phyloP scores from a whole-genome alignment of 2,329 filamentous ascomycete genomes.

The Paraphoma chrysanthemicola region DNA sequence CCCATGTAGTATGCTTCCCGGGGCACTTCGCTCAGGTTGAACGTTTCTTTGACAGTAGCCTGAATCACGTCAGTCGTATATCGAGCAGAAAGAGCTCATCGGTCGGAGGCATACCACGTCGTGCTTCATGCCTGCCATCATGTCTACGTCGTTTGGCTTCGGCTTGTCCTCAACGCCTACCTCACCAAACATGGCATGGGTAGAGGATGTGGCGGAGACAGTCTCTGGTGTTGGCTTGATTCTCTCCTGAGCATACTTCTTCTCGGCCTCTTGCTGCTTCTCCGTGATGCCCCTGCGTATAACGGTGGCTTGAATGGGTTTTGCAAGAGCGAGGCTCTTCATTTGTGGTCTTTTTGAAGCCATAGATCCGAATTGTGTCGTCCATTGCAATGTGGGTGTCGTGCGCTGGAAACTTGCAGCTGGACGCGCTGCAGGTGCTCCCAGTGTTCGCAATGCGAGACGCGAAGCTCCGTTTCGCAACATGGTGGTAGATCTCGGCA shows the following conservation, averaged over 20 bases:
- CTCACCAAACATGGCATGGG: conserved; percentile 51
- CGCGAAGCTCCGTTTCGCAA: conserved; percentile 54
- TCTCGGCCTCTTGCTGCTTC: conserved; percentile 64
- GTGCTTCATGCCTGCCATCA: conserved; percentile 54
- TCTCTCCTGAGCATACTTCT: conserved; percentile 60
- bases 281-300: conserved; percentile 52
- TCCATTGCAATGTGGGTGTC: conserved; percentile 41
- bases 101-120: conserved; percentile 37
- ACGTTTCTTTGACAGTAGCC: conserved; percentile 58
- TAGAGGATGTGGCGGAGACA: conserved; percentile 65
- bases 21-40: conserved; percentile 55
- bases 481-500: conserved; percentile 39
- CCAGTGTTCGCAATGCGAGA: conserved; percentile 48
- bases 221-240: conserved; percentile 66
- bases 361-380: conserved; percentile 52
- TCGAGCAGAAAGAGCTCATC: too few relatives aligned
- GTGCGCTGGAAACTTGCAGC: conserved; percentile 29
- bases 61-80: conserved; percentile 25
- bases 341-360: conserved; percentile 43
- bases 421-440: conserved; percentile 37
- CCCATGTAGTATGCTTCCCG: conserved; percentile 58
- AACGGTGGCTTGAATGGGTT: conserved; percentile 39
- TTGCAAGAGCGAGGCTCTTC: conserved; percentile 36
- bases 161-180: conserved; percentile 39
- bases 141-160: conserved; percentile 50